Conservation (phyloP, 495 filamentous ascomycete species). For the Talaromyces wortmannii region DNA sequence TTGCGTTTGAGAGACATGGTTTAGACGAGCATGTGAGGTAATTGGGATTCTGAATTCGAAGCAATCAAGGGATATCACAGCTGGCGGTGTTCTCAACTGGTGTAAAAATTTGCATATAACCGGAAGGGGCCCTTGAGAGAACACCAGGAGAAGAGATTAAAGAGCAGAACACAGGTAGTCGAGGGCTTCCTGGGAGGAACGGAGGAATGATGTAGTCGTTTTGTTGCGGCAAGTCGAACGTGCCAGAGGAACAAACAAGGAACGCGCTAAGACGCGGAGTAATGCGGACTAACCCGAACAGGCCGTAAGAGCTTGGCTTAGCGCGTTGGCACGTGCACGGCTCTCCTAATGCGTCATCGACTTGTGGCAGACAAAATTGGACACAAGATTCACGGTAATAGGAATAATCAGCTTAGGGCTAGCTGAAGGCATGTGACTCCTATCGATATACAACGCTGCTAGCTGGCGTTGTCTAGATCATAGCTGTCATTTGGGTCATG, state of each 20-base stretch:
- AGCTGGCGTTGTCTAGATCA: no score
- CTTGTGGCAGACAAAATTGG: no score
- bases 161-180: neutral
- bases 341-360: no score
- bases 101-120: neutral
- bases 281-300: neutral
- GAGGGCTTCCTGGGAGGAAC: neutral
- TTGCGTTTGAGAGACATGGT: constrained; percentile 47
- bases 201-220: neutral
- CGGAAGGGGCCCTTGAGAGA: neutral
- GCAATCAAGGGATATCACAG: neutral
- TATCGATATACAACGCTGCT: no score
- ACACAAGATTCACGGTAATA: no score
- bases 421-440: no score
- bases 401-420: no score
- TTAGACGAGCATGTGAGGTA: constrained; percentile 1
- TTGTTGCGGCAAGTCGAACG: neutral
- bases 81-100: neutral
- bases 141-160: neutral
- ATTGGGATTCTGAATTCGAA: neutral
- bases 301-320: neutral
- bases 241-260: neutral
- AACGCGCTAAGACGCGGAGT: constrained; percentile 5
- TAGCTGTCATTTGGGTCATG: no score
- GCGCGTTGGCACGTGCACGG: no score